phyloP scores from a whole-genome alignment of 306 rosid genomes.

The Fragaria ananassa region DNA sequence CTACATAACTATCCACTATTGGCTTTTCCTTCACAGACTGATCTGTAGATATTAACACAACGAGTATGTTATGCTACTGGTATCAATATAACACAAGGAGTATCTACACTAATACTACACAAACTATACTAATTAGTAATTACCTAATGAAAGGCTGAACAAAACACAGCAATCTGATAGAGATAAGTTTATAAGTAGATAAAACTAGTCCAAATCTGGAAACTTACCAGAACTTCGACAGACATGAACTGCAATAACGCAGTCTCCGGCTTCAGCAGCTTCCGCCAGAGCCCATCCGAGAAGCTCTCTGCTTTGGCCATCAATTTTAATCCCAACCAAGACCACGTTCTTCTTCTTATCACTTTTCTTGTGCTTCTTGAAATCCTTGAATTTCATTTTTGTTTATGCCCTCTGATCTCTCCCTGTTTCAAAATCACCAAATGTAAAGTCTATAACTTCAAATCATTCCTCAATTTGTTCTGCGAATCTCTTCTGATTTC shows the following conservation, averaged over 20 bases:
- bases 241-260: constrained; percentile 71
- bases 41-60: constrained; percentile 31
- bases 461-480: constrained; percentile 10
- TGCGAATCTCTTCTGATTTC: constrained; percentile 17
- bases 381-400: constrained; percentile 44
- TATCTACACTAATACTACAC: not conserved
- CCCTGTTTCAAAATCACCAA: constrained; percentile 5
- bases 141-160: not conserved
- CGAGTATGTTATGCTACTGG: not conserved
- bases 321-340: constrained; percentile 71
- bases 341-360: constrained; percentile 39
- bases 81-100: not conserved
- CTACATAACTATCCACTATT: constrained; percentile 57
- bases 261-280: constrained; percentile 81
- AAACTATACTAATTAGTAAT: not conserved
- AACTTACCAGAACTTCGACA: constrained; percentile 54
- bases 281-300: constrained; percentile 84
- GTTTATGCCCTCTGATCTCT: constrained; percentile 1
- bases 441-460: constrained; percentile 21
- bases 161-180: not conserved
- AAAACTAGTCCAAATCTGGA: not conserved
- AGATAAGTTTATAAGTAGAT: not conserved
- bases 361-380: constrained; percentile 19
- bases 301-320: constrained; percentile 55
- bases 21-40: constrained; percentile 41